phyloP scores from a whole-genome alignment of 176 grass and related monocot species.

The Aechmea fasciata region DNA sequence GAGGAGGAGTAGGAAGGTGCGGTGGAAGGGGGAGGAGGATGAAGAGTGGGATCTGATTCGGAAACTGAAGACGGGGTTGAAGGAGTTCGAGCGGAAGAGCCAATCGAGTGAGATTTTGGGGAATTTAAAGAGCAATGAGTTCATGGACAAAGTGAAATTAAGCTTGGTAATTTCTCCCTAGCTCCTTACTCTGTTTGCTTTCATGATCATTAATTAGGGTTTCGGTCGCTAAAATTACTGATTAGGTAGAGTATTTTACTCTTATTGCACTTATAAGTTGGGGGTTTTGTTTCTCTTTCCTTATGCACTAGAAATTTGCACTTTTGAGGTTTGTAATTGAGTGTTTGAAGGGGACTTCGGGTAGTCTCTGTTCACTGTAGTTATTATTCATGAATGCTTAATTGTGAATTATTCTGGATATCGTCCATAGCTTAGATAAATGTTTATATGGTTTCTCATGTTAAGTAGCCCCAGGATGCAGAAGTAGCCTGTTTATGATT shows the following conservation, averaged over 20 bases:
- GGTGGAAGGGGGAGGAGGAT: conserved; percentile 11
- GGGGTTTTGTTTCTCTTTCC: no score
- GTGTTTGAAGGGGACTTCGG: no score
- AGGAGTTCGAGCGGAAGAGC: conserved; percentile 60
- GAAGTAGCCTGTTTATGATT: no score
- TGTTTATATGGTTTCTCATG: no score
- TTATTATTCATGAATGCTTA: no score
- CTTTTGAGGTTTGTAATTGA: no score
- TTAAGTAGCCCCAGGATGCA: no score
- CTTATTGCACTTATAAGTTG: no score
- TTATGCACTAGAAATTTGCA: no score
- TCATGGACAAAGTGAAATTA: conserved; percentile 66
- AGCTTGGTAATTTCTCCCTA: conserved; percentile 37
- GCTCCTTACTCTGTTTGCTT: neutral
- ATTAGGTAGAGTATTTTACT: neutral
- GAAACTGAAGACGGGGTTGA: conserved; percentile 53
- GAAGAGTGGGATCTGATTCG: conserved; percentile 61
- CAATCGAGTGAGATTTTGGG: conserved; percentile 43
- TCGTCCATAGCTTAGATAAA: no score
- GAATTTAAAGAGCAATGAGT: conserved; percentile 38
- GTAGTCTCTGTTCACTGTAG: no score
- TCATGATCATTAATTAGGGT: neutral
- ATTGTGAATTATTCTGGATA: no score
- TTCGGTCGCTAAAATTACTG: neutral
- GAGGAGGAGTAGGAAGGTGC: conserved; percentile 18